A percentile compares a stretch with the other conserved stretches of the same genome.
These are phyloP conservation scores for Leishmania amazonensis DNA, from an alignment of 208 protist genomes.

Conservation along the genomic window DNA sequence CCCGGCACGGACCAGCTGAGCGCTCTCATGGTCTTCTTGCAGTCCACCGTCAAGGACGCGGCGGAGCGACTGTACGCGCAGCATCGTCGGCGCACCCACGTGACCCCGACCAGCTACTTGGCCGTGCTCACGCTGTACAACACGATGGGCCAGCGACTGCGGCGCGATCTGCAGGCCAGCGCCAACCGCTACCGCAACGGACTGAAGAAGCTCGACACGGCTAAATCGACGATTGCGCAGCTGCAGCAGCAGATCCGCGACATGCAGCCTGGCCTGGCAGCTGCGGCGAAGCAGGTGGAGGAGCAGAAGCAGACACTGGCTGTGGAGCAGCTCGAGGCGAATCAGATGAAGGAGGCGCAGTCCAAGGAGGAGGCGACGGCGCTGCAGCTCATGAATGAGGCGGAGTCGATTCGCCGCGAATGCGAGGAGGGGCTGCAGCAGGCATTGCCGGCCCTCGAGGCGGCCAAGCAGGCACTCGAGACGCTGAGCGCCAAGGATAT, in stretches of 20 bases:
- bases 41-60: conserved; percentile 81
- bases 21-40: conserved; percentile 90
- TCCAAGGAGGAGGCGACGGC: conserved; percentile 87
- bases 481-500: conserved; percentile 93
- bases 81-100: conserved; percentile 93
- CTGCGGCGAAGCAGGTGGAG: conserved; percentile 90
- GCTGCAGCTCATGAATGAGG: conserved; percentile 79
- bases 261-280: conserved; percentile 93
- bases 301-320: conserved; percentile 86
- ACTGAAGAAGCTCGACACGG: conserved; percentile 92
- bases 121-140: conserved; percentile 91
- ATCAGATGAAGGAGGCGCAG: conserved; percentile 72
- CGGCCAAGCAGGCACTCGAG: conserved; percentile 90
- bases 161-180: conserved; percentile 44
- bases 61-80: conserved; percentile 87
- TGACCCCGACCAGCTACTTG: conserved; percentile 96
- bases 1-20: conserved; percentile 55
- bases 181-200: conserved; percentile 85
- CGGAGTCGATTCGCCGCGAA: conserved; percentile 85
- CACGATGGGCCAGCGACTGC: conserved; percentile 80
- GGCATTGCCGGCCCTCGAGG: conserved; percentile 93
- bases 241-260: conserved; percentile 94
- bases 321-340: conserved; percentile 87
- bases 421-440: conserved; percentile 94
- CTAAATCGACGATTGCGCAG: conserved; percentile 91